phyloP scores from a whole-genome alignment of 2,329 filamentous ascomycete species.

The Myriosclerotinia scirpicola region DNA sequence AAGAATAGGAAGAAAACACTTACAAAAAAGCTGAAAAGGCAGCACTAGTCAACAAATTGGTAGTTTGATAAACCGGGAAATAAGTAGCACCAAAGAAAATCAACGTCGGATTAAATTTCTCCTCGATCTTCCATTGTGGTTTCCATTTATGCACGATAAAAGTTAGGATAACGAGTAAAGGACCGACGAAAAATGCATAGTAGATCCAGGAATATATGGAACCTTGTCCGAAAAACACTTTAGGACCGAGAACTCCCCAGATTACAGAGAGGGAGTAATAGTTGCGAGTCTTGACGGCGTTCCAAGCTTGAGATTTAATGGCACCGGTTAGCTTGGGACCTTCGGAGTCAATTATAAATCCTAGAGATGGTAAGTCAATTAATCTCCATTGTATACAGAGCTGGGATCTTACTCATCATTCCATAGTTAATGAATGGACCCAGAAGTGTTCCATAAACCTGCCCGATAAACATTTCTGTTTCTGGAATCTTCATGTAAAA shows the following conservation, averaged over 20 bases:
- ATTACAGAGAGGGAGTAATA: slow-evolving; percentile 41
- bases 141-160: slow-evolving; percentile 37
- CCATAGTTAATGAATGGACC: slow-evolving; percentile 41
- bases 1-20: not conserved
- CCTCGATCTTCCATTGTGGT: slow-evolving; percentile 39
- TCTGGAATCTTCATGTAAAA: slow-evolving; percentile 45
- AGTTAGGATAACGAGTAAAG: slow-evolving; percentile 33
- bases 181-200: slow-evolving; percentile 40
- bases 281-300: slow-evolving; percentile 39
- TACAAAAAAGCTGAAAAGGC: slow-evolving; percentile 37
- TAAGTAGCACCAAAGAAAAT: slow-evolving; percentile 36
- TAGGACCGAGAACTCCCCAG: slow-evolving; percentile 43
- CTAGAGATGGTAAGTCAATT: not conserved
- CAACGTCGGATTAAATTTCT: slow-evolving; percentile 37
- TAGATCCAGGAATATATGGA: slow-evolving; percentile 39
- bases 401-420: slow-evolving; percentile 35
- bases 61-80: slow-evolving; percentile 39
- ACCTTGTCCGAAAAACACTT: slow-evolving; percentile 34
- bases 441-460: slow-evolving; percentile 41
- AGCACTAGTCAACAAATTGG: slow-evolving; percentile 38
- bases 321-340: slow-evolving; percentile 31
- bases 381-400: no score
- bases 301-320: slow-evolving; percentile 35
- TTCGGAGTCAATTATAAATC: slow-evolving; percentile 25
- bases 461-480: slow-evolving; percentile 42